These are phyloP conservation scores for Aschersonia sp. DNA, from an alignment of 2,329 filamentous ascomycete species.

Conservation along the genomic window DNA sequence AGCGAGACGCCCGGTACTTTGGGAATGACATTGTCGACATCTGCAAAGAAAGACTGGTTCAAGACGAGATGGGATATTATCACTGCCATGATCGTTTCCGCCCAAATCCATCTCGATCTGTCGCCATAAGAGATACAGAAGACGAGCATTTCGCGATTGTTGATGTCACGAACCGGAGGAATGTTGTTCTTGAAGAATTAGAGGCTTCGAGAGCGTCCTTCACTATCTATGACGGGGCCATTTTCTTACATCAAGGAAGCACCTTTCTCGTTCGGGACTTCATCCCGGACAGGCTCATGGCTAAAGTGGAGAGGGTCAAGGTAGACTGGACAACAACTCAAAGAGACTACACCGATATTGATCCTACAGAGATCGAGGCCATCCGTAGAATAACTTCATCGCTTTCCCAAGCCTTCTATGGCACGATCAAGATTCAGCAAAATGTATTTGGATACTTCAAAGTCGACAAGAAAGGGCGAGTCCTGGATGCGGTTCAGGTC, in stretches of 20 bases:
- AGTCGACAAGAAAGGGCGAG: constrained; percentile 68
- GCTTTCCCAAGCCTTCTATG: constrained; percentile 63
- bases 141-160: constrained; percentile 92
- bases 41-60: constrained; percentile 57
- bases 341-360: constrained; percentile 85
- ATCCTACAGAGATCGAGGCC: constrained; percentile 81
- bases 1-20: constrained; percentile 66
- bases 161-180: constrained; percentile 69
- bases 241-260: constrained; percentile 91
- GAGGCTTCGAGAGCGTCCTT: constrained; percentile 91
- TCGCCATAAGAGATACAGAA: constrained; percentile 75
- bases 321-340: constrained; percentile 94
- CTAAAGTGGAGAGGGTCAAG: constrained; percentile 74
- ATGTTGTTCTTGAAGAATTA: constrained; percentile 84
- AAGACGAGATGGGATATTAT: constrained; percentile 68
- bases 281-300: constrained; percentile 62
- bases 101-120: constrained; percentile 66
- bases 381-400: constrained; percentile 56
- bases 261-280: constrained; percentile 89
- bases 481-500: constrained; percentile 83
- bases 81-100: constrained; percentile 83
- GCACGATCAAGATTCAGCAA: constrained; percentile 70
- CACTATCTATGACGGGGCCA: constrained; percentile 90
- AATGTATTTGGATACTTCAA: constrained; percentile 97
- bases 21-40: constrained; percentile 57